Evolutionary conservation across 2,329 filamentous ascomycete species (phyloP), one percentile per base, ranked within the genome.

Genomic region (Pezizomycotina sp.): DNA sequence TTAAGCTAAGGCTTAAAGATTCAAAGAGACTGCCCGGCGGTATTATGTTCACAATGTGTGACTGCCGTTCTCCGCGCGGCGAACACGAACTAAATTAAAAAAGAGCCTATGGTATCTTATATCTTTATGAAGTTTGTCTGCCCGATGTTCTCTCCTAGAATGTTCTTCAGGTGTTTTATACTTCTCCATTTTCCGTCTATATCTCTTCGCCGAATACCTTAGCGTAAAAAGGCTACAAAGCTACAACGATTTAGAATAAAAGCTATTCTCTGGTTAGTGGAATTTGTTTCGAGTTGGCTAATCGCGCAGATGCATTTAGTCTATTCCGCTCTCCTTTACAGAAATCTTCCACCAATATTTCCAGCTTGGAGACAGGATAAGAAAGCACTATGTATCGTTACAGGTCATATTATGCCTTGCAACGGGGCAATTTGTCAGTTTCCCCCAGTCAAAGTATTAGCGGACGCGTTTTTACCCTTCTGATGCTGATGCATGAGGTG

Each of bases 311-410:
- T 25, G 6, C 6, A 23, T 37, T 3, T 49, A 89, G 75, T 86
- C 86, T 3, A 78, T 92, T 5, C 86, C 89, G 2, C 69, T 98
- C 5, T 74, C 80, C 3, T 79, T 95, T 48, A 70, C 75, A n/a
- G 80, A 79, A 51, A 95, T 95, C 72, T 95, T 98, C 58, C 72
- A 91, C 43, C 84, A 95, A 53, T 98, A 98, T 60, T 92, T 91
- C 54, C 83, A 93, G 56, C 81, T 98, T 52, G 83, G 78, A 18
- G 73, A 80, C 46, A 81, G 89, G 30, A 81, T 98, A 45, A 76
- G 82, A 38, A 92, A 92, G 56, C 89, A 98, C 60, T 98, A 98
- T 56, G 66, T 95, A 27, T 86, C 83, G 0, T 82, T 82, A 0
- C 71, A 75, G 9, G 91, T 98, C 13, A 69, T 95, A 30, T 66